Base-by-base conservation (phyloP, 371 early-diverging fungal genomes). In the Syncephalastrum racemosum region DNA sequence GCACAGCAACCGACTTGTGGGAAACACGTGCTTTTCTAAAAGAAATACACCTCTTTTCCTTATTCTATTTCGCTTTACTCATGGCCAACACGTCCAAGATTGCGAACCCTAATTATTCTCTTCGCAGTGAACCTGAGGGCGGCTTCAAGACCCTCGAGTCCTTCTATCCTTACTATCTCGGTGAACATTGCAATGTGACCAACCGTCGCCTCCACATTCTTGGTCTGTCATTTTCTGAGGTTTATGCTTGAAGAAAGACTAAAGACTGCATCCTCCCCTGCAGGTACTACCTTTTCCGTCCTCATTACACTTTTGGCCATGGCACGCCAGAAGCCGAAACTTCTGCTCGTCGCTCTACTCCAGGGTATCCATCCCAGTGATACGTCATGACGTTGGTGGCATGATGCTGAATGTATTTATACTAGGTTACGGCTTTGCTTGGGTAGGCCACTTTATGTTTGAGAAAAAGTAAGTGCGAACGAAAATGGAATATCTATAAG, bases 111-210 rank as follows among this genome's bases (percentile, higher is more conserved):
- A 83, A 81, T 54, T 83, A 83, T 49, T 70, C 77, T 4, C 72
- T 58, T 44, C 64, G 81, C n/a, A 59, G 73, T 1, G 76, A 79
- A 41, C 80, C 81, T 16, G 66, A 56, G 7, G 75, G 66, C 1
- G 81, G 84, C 0, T 83, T 80, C 63, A 77, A 77, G 45, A 59
- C 76, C 20, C 59, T 85, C 39, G 67, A 74, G 50, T 76, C 67
- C 10, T 87, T 89, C 52, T 89, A 86, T 59, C 87, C 88, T n/a
- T 87, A 80, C 54, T 89, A 87, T 53, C 71, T 89, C 25, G 84
- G 84, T 13, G 84, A 84, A 56, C 82, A 83, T 58, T 77, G 80
- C 56, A 75, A 83, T 60, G 40, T 56, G n/a, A 78, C 64, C 27
- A 82, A 80, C 56, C 70, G 86, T 25, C 70, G 85, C 23, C 69